A percentile compares a stretch with the other conserved stretches of the same genome.
Conservation (phyloP, 1,284 basidiomycete species). For the Trichosporon sp. region DNA sequence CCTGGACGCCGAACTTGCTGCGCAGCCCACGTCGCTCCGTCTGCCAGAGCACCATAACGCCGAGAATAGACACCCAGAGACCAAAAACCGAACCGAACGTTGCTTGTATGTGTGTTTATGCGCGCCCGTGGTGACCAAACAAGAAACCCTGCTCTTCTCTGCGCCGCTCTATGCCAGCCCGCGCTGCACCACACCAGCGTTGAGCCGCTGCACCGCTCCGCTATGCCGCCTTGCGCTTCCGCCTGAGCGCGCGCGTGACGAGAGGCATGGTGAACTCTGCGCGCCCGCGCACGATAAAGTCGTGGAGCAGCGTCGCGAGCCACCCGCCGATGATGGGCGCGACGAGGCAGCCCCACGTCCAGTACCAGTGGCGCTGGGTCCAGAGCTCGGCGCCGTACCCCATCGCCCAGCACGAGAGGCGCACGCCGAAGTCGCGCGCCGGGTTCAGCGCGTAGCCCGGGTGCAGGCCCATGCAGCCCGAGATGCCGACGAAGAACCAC, state of each 20-base stretch:
- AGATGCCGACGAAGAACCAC: constrained; percentile 9
- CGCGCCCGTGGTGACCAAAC: too few species aligned
- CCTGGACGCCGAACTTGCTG: too few species aligned
- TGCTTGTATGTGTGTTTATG: too few species aligned
- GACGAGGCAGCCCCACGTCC: constrained; percentile 16
- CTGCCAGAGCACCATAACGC: too few species aligned
- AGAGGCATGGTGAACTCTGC: constrained; percentile 4
- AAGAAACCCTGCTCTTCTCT: too few species aligned
- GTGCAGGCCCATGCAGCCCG: constrained; percentile 15
- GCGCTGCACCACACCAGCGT: too few species aligned
- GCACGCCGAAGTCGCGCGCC: constrained; percentile 35
- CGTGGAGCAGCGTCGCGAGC: not conserved
- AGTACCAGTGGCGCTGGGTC: constrained; percentile 23
- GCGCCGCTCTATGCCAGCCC: too few species aligned
- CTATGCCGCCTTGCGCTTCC: not conserved
- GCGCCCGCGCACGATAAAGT: constrained; percentile 2
- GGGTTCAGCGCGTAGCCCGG: constrained; percentile 31
- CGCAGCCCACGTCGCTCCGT: too few species aligned
- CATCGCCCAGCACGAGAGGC: constrained; percentile 23
- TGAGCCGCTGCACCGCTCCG: not conserved
- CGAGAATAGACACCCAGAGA: too few species aligned
- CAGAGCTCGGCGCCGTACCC: constrained; percentile 28
- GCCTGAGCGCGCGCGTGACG: not conserved
- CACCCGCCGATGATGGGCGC: not conserved
- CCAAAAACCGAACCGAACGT: too few species aligned